Base-by-base conservation (phyloP, 495 filamentous ascomycete species). In the Daldinia decipiens region DNA sequence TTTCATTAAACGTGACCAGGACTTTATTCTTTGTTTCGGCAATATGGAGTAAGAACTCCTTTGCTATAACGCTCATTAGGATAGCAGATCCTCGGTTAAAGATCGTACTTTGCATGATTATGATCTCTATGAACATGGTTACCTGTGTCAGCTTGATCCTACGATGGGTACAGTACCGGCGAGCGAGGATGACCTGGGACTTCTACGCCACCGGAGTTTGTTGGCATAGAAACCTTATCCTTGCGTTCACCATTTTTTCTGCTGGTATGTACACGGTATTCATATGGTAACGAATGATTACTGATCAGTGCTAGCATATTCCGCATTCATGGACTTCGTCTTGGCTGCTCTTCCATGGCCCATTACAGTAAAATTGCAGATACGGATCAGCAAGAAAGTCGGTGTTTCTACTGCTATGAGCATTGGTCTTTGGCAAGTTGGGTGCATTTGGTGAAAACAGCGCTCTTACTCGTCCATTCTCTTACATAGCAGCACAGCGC, bases 361-460 rank as follows among this genome's bases (percentile, higher is more conserved):
- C 26, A 52, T 81, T 17, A 73, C 82, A 4, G 74, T 72, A 55
- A 73, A 65, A 3, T 54, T 81, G 6, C 74, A 79, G 38, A 80
- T 83, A 71, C 73, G 72, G 24, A 69, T 64, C 1, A 77, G 73
- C 17, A 80, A 82, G 59, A 82, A 79, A 45, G 19, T 80, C 43
- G 80, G 80, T 13, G 73, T 82, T 4, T 68, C 71, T 0, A 21
- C 24, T 12, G 43, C 43, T 1, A 47, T 47, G 43, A 47, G 43
- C 9, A 47, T 47, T 19, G 43, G 43, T 12, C 17, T 47, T 47
- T 47, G 43, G 43, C 24, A 21, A 24, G 43, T 24, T 24, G 17
- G 3, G 1, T 12, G 43, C 39, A 7, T 40, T 15, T 17, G n/a
- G n/a, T 40, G 4, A 17, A 17, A n/a, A 40, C 15, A n/a, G 17